A percentile compares a stretch with the other conserved stretches of the same genome.
These are phyloP conservation scores for Leptomonas seymouri DNA, from an alignment of 208 protist genomes.

Conservation along the genomic window DNA sequence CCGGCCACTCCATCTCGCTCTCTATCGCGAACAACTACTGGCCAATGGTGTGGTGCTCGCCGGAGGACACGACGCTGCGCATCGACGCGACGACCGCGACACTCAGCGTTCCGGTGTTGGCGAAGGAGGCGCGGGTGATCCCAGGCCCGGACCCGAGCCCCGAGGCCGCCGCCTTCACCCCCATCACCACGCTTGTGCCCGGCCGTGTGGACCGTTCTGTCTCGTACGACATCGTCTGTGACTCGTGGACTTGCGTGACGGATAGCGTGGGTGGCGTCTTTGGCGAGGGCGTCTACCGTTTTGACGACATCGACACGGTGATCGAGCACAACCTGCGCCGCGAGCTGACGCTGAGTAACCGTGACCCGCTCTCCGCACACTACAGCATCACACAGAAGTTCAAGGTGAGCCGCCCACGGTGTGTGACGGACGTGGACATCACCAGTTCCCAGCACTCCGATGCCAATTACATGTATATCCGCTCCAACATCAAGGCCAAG, in stretches of 20 bases:
- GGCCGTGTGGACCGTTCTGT: constrained; percentile 51
- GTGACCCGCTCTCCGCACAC: constrained; percentile 59
- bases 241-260: constrained; percentile 63
- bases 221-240: constrained; percentile 49
- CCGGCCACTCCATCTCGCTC: constrained; percentile 47
- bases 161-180: constrained; percentile 52
- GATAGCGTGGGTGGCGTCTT: constrained; percentile 65
- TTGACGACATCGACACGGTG: constrained; percentile 67
- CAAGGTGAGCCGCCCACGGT: constrained; percentile 46
- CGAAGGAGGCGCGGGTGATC: constrained; percentile 12
- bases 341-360: constrained; percentile 60
- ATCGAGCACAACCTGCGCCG: constrained; percentile 68
- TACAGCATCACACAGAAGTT: constrained; percentile 58
- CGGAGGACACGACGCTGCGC: constrained; percentile 52
- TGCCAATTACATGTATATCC: constrained; percentile 51
- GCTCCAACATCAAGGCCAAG: constrained; percentile 42
- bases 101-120: constrained; percentile 36
- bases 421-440: constrained; percentile 54
- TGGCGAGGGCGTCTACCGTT: constrained; percentile 59
- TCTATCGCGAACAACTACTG: constrained; percentile 71
- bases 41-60: constrained; percentile 69
- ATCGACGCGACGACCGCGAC: constrained; percentile 32
- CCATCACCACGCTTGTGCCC: constrained; percentile 33
- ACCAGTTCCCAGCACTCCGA: constrained; percentile 43
- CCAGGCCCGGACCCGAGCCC: constrained; percentile 35